Evolutionary conservation across 345 rosid species (phyloP).

Genomic region (Lumnitzera racemosa): DNA sequence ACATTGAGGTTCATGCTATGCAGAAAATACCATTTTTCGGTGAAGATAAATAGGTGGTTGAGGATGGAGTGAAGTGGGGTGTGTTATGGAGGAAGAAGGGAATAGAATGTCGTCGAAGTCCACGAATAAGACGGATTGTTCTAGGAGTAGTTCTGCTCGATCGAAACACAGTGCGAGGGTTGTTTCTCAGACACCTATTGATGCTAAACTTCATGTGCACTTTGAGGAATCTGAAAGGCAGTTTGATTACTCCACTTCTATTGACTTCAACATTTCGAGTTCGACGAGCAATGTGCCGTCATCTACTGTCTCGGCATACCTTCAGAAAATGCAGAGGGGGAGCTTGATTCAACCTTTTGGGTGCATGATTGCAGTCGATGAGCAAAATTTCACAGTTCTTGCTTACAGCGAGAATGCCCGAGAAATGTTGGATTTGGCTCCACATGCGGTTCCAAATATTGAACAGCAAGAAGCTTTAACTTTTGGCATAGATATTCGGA

Average conservation of each 20-base stretch:
- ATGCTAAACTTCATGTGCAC: constrained; percentile 57
- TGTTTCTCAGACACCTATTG: constrained; percentile 59
- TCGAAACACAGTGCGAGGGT: constrained; percentile 39
- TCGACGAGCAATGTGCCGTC: constrained; percentile 56
- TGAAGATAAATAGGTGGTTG: neutral
- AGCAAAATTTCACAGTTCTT: constrained; percentile 44
- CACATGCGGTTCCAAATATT: constrained; percentile 67
- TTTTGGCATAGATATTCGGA: constrained; percentile 53
- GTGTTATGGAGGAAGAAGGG: constrained; percentile 9
- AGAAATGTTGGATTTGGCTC: constrained; percentile 65
- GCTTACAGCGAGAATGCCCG: constrained; percentile 72
- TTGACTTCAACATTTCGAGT: constrained; percentile 41
- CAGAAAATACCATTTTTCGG: neutral
- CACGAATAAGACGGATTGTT: constrained; percentile 29
- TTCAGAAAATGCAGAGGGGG: constrained; percentile 78
- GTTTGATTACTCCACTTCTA: constrained; percentile 65
- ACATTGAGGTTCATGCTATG: too few relatives aligned
- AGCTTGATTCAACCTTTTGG: constrained; percentile 70
- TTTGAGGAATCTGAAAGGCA: constrained; percentile 55
- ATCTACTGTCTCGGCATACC: constrained; percentile 55
- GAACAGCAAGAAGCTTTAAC: constrained; percentile 58
- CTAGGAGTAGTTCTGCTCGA: constrained; percentile 48
- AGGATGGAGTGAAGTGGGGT: constrained; percentile 9
- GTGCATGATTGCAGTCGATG: constrained; percentile 67
- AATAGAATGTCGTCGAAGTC: constrained; percentile 50